Percentiles rank a stretch among this genome's conserved stretches.
phyloP scores from a whole-genome alignment of 768 basidiomycete genomes.

The Russula emetica region DNA sequence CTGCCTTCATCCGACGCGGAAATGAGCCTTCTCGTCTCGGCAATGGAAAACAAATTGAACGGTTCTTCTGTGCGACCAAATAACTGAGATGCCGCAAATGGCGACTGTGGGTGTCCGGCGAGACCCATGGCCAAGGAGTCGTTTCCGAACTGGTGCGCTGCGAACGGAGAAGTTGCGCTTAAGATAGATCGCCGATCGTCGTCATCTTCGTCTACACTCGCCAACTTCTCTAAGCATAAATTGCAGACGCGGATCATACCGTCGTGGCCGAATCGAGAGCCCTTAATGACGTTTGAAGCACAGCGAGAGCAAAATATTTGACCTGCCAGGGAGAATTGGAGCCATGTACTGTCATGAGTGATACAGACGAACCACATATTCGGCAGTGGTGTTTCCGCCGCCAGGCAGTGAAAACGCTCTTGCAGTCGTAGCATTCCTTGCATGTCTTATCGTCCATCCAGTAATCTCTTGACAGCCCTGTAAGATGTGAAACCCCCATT shows the following conservation, averaged over 20 bases:
- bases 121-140: slow-evolving; percentile 39
- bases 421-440: slow-evolving; percentile 95
- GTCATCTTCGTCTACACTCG: slow-evolving; percentile 82
- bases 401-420: slow-evolving; percentile 91
- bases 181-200: slow-evolving; percentile 85
- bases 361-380: slow-evolving; percentile 69
- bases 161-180: slow-evolving; percentile 61
- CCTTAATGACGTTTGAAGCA: slow-evolving; percentile 95
- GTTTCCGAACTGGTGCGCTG: slow-evolving; percentile 69
- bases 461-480: slow-evolving; percentile 88
- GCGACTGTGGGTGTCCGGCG: slow-evolving; percentile 68
- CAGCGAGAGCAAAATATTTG: slow-evolving; percentile 98
- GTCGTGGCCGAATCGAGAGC: slow-evolving; percentile 86
- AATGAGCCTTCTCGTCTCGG: slow-evolving; percentile 59
- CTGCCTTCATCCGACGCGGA: slow-evolving; percentile 53
- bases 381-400: slow-evolving; percentile 96
- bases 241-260: slow-evolving; percentile 97
- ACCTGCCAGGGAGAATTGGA: slow-evolving; percentile 44
- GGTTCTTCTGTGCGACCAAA: slow-evolving; percentile 76
- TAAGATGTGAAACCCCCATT: slow-evolving; percentile 10
- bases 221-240: slow-evolving; percentile 87
- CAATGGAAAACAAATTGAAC: slow-evolving; percentile 78
- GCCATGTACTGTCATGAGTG: neutral
- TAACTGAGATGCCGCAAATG: slow-evolving; percentile 82
- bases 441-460: slow-evolving; percentile 99